phyloP scores from a whole-genome alignment of 208 protist genomes.

The Leishmania turanica region DNA sequence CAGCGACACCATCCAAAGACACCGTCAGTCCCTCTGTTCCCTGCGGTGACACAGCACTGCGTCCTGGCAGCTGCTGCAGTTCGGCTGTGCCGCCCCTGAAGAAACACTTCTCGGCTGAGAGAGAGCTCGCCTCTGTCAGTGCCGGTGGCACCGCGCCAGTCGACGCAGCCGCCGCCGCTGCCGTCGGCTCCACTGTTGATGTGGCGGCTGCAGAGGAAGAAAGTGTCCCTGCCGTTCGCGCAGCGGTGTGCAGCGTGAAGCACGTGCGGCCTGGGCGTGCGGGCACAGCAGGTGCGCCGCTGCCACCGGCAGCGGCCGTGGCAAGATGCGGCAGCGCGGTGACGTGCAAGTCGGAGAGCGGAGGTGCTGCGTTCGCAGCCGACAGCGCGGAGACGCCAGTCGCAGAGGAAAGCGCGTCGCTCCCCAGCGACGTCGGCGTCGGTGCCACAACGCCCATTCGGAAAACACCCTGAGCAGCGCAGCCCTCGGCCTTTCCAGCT shows the following conservation, averaged over 20 bases:
- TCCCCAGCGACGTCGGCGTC: not conserved
- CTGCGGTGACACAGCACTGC: not conserved
- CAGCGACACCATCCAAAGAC: not conserved
- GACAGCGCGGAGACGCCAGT: not conserved
- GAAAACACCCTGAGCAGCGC: not conserved
- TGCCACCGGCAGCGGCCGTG: not conserved
- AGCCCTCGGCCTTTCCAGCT: not conserved
- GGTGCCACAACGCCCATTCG: not conserved
- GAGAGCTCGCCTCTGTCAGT: not conserved
- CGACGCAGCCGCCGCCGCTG: not conserved
- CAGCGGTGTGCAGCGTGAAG: conserved; percentile 23
- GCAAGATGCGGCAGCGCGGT: not conserved
- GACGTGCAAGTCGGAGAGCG: not conserved
- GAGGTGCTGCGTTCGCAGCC: not conserved
- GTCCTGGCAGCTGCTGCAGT: not conserved
- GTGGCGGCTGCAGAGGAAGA: not conserved
- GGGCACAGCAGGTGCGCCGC: not conserved
- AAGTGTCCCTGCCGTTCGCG: not conserved
- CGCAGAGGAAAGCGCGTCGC: not conserved
- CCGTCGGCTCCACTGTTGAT: not conserved
- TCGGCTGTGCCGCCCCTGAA: not conserved
- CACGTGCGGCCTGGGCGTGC: conserved; percentile 25
- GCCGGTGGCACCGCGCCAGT: not conserved
- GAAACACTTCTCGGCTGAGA: not conserved
- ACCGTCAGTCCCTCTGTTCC: not conserved